Percentiles rank a stretch among this genome's conserved stretches.
These are phyloP conservation scores for Porphyrellus sp. DNA, from an alignment of 1,284 basidiomycete species.

Conservation along the genomic window DNA sequence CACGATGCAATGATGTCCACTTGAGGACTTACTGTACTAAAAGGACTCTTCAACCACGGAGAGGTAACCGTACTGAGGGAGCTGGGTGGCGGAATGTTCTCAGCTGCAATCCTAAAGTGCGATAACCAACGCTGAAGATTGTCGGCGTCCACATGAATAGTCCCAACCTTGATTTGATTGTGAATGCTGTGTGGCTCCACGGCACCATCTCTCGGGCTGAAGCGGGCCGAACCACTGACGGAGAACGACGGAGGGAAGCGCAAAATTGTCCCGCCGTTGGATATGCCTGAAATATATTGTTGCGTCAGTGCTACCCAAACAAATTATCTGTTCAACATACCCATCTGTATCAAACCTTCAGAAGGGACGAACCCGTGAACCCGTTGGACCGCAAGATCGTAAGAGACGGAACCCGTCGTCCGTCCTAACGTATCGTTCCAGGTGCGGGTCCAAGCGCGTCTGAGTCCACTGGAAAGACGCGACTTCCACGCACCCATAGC, in stretches of 20 bases:
- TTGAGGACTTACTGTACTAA: constrained; percentile 25
- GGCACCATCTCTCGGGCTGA: constrained; percentile 55
- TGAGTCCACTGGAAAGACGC: constrained; percentile 55
- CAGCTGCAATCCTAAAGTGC: constrained; percentile 9
- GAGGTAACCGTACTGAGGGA: constrained; percentile 12
- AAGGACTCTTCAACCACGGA: constrained; percentile 34
- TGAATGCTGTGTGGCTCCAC: constrained; percentile 55
- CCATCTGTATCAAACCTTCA: constrained; percentile 19
- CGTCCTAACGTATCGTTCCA: constrained; percentile 67
- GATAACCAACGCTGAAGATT: constrained; percentile 26
- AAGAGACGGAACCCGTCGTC: constrained; percentile 51
- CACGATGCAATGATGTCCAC: neutral
- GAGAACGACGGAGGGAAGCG: constrained; percentile 45
- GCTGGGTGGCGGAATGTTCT: constrained; percentile 18
- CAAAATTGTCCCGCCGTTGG: constrained; percentile 38
- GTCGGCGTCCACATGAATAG: constrained; percentile 49
- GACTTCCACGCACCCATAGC: constrained; percentile 58
- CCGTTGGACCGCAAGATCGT: constrained; percentile 50
- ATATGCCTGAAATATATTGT: constrained; percentile 5
- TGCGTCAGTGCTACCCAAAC: constrained; percentile 7
- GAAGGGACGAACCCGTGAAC: constrained; percentile 43
- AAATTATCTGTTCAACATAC: constrained; percentile 23
- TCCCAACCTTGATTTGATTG: constrained; percentile 45
- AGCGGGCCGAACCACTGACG: constrained; percentile 48
- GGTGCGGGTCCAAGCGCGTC: constrained; percentile 59